phyloP scores from a whole-genome alignment of 768 basidiomycete genomes.

The Lactarius hengduanensis region DNA sequence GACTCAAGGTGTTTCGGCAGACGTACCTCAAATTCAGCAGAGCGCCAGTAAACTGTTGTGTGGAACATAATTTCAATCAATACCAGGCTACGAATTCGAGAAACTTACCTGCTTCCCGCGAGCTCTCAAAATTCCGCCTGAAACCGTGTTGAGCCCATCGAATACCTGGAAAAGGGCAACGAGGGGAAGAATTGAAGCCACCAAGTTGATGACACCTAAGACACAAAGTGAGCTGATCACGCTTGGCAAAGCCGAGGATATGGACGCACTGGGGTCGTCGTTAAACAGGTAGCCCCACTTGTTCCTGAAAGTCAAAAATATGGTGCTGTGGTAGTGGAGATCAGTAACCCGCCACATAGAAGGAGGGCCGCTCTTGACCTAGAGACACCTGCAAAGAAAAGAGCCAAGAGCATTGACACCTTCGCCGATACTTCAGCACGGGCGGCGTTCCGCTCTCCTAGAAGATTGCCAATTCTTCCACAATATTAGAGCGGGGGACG shows the following conservation, averaged over 20 bases:
- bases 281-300: conserved; percentile 63
- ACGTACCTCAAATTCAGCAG: conserved; percentile 70
- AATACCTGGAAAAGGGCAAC: conserved; percentile 84
- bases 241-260: background rate
- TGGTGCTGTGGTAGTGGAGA: conserved; percentile 33
- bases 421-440: conserved; percentile 70
- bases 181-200: conserved; percentile 54
- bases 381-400: conserved; percentile 62
- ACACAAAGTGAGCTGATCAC: conserved; percentile 3
- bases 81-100: background rate
- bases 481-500: conserved; percentile 1
- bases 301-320: conserved; percentile 46
- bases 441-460: conserved; percentile 74
- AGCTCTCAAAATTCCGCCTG: conserved; percentile 78
- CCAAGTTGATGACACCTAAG: conserved; percentile 43
- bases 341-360: background rate
- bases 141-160: conserved; percentile 69
- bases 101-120: conserved; percentile 65
- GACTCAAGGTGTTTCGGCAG: conserved; percentile 14
- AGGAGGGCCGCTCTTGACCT: conserved; percentile 44
- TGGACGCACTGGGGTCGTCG: conserved; percentile 43
- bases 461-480: conserved; percentile 77
- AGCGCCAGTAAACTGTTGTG: conserved; percentile 62
- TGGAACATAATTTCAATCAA: background rate
- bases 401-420: conserved; percentile 62